A percentile compares a stretch with the other conserved stretches of the same genome.
These are phyloP conservation scores for Penicillium desertorum DNA, from an alignment of 495 filamentous ascomycete genomes.

Conservation along the genomic window DNA sequence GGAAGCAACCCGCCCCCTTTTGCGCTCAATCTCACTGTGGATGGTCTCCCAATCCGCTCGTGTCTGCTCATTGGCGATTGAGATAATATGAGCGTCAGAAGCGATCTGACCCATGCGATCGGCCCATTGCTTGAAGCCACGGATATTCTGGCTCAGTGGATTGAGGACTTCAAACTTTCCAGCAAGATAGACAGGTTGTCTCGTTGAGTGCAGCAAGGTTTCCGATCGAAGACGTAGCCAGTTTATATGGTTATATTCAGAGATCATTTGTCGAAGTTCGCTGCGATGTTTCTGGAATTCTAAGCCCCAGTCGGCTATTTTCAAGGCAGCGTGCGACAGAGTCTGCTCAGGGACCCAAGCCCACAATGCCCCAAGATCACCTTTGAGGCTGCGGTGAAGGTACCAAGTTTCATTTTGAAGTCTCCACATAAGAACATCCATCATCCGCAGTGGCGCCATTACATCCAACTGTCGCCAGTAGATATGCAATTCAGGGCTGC, in stretches of 20 bases:
- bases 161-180: conserved; percentile 19
- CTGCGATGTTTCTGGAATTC: conserved; percentile 4
- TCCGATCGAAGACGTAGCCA: conserved; percentile 30
- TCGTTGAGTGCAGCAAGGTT: conserved; percentile 18
- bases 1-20: not conserved
- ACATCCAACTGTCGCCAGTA: conserved; percentile 37
- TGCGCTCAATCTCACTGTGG: not conserved
- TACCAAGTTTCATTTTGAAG: conserved; percentile 18
- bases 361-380: conserved; percentile 22
- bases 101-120: not conserved
- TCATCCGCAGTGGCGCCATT: conserved; percentile 24
- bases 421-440: not conserved
- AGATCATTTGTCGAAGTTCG: conserved; percentile 1
- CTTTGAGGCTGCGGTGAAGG: conserved; percentile 12
- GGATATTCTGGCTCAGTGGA: conserved; percentile 26
- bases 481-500: conserved; percentile 18
- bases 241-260: conserved; percentile 20
- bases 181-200: conserved; percentile 18
- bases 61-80: not conserved
- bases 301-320: not conserved
- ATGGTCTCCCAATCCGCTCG: not conserved
- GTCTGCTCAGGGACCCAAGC: not conserved
- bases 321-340: not conserved
- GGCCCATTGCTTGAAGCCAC: conserved; percentile 21
- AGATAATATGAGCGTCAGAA: not conserved